Base-by-base conservation (phyloP, 2,329 filamentous ascomycete genomes). In the Paramyrothecium roridum region DNA sequence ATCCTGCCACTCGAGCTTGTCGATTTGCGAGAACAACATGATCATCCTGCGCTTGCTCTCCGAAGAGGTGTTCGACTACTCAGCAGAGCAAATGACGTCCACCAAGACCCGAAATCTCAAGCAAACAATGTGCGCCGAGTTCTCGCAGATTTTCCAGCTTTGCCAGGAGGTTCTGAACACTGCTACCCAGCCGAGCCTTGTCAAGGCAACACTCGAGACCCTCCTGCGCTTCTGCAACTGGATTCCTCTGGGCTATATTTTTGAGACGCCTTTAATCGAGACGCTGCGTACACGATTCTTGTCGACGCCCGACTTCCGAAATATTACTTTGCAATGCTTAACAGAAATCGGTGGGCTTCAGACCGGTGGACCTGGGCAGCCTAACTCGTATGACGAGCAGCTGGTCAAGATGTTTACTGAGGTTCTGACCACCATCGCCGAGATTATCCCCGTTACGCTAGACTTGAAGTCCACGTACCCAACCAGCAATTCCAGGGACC, bases 21-120 rank as follows among this genome's bases (percentile, higher is more conserved):
- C 93, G 40, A 96, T 99, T 66, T 99, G 96, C 83, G 95, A 99
- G 78, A 99, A 99, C 80, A 99, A 99, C 81, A 99, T 99, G 95
- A 92, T 91, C 61, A 98, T 99, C 65, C 84, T 99, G 64, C 88
- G 95, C 57, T 79, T 99, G 65, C 83, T 99, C 48, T 99, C 95
- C 8, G 95, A 99, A 73, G 95, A 99, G 74, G 93, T 99, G 40
- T 99, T 99, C 69, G 95, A 99, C 78, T 99, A 96, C 75, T 99
- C 95, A 1, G 91, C 93, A 61, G 95, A 99, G 70, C 91, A 97
- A 73, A 97, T 99, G 93, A 99, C 95, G n/a, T 97, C 93, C 40
- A 85, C 89, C 56, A 99, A 99, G 80, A 96, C 93, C 45, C 87
- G 93, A 67, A 96, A 96, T 73, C 81, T 99, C 60, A 99, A 99